Conservation (phyloP, 371 early-diverging fungal genomes). For the Haplosporangium sp. region DNA sequence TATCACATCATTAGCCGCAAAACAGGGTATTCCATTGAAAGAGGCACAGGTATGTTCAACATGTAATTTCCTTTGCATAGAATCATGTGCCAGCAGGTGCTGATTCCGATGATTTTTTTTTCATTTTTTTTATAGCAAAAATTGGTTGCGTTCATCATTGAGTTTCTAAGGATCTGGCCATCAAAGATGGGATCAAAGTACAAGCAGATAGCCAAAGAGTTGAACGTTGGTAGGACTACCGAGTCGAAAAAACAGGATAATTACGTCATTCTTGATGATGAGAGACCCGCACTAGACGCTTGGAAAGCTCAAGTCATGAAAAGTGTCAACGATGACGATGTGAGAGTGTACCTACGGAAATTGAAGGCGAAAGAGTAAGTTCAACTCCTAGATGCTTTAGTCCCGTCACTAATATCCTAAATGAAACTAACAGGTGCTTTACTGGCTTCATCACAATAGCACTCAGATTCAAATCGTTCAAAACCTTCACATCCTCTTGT, state of each 20-base stretch:
- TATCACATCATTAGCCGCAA: constrained; percentile 43
- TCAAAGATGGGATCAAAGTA: constrained; percentile 41
- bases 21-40: constrained; percentile 38
- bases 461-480: constrained; percentile 53
- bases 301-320: constrained; percentile 34
- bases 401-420: background rate
- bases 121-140: constrained; percentile 31
- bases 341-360: constrained; percentile 22
- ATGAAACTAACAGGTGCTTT: no score
- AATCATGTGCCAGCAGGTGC: no score
- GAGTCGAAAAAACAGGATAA: constrained; percentile 33
- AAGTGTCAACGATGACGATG: constrained; percentile 30
- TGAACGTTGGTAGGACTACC: constrained; percentile 23
- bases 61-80: no score
- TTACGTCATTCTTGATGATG: constrained; percentile 45
- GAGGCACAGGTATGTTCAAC: constrained; percentile 33
- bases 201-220: constrained; percentile 45
- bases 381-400: background rate
- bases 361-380: constrained; percentile 53
- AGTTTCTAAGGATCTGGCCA: constrained; percentile 53
- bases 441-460: constrained; percentile 5
- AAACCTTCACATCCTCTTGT: constrained; percentile 40
- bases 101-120: no score
- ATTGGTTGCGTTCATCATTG: constrained; percentile 47
- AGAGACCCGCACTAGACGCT: constrained; percentile 32